These are phyloP conservation scores for Geranium brycei DNA, from an alignment of 345 rosid species.

Conservation along the genomic window DNA sequence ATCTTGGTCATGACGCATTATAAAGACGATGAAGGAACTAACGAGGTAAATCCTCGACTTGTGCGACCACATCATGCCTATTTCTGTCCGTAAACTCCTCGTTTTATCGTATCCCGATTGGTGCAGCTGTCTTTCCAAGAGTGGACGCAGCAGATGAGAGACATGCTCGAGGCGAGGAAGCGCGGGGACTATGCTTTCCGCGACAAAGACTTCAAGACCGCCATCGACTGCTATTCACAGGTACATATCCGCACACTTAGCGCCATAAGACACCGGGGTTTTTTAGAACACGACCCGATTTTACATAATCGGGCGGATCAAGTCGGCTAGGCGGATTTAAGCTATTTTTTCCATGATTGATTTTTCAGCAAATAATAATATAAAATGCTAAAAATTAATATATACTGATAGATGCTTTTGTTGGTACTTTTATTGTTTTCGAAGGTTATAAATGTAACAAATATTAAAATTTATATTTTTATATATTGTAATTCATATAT, in stretches of 20 bases:
- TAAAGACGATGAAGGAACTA: slow-evolving; percentile 80
- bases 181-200: slow-evolving; percentile 73
- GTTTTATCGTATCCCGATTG: slow-evolving; percentile 1
- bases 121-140: slow-evolving; percentile 78
- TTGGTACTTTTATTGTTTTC: no score
- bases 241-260: slow-evolving; percentile 15
- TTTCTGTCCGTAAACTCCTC: slow-evolving; percentile 8
- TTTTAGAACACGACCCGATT: neutral
- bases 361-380: no score
- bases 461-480: no score
- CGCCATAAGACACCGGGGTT: neutral
- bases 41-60: slow-evolving; percentile 39
- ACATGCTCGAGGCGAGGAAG: slow-evolving; percentile 78
- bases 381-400: no score
- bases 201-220: slow-evolving; percentile 49
- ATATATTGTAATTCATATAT: no score
- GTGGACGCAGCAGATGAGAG: slow-evolving; percentile 86
- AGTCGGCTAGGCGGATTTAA: no score
- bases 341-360: no score
- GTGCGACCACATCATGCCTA: neutral
- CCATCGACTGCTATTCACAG: slow-evolving; percentile 79
- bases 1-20: slow-evolving; percentile 62
- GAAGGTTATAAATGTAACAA: no score
- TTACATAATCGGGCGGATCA: no score
- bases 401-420: no score